Percentiles rank a stretch among this genome's conserved stretches.
These are phyloP conservation scores for Euptelea pleiosperma DNA, from an alignment of 164 flowering plant species.

Conservation along the genomic window DNA sequence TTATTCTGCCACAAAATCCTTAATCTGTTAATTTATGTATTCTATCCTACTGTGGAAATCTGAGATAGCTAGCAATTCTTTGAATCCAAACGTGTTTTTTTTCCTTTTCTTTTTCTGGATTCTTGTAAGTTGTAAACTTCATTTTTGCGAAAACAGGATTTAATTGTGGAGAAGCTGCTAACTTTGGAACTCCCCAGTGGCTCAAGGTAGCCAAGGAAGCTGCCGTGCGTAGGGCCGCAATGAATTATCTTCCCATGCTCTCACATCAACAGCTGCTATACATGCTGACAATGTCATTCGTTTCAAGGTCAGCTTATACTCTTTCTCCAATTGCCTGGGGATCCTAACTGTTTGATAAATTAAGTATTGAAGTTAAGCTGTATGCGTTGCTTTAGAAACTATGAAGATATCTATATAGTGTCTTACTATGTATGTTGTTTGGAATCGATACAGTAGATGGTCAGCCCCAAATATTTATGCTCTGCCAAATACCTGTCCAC, in stretches of 20 bases:
- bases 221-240: conserved; percentile 95
- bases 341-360: neutral
- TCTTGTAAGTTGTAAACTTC: conserved; percentile 2
- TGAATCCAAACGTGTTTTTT: neutral
- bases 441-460: no score
- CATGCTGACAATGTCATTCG: conserved; percentile 88
- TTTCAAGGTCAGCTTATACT: conserved; percentile 59
- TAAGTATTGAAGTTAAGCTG: no score
- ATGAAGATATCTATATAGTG: neutral
- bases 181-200: conserved; percentile 97
- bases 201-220: conserved; percentile 94
- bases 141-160: conserved; percentile 49
- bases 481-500: no score
- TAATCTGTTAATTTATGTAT: neutral
- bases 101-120: neutral
- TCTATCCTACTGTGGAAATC: neutral
- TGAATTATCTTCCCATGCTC: conserved; percentile 97
- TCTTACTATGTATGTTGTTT: no score
- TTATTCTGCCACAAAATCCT: neutral
- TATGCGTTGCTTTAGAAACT: neutral
- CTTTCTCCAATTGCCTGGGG: conserved; percentile 5
- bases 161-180: conserved; percentile 99
- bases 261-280: conserved; percentile 96
- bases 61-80: neutral
- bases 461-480: no score